A percentile compares a stretch with the other conserved stretches of the same genome.
Conservation (phyloP, 2,329 filamentous ascomycete genomes). For the Erysiphe pulchra region DNA sequence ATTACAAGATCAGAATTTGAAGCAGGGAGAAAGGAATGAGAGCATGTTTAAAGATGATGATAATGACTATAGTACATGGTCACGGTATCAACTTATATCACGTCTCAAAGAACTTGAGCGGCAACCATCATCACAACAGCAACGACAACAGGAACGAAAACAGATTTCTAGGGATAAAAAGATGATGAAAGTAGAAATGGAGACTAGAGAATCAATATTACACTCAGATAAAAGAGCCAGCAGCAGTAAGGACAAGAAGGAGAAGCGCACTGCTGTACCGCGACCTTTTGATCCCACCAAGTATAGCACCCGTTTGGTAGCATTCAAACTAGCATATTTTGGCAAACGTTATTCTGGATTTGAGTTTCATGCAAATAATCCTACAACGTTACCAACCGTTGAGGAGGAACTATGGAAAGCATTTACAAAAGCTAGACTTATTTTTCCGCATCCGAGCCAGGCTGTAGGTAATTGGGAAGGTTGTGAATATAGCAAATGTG, state of each 20-base stretch:
- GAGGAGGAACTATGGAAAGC: conserved; percentile 91
- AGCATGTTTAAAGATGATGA: too few species aligned
- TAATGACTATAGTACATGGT: conserved; percentile 37
- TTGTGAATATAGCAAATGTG: conserved; percentile 85
- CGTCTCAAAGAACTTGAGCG: conserved; percentile 40
- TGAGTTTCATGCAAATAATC: conserved; percentile 54
- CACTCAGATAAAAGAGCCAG: conserved; percentile 15
- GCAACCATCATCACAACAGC: too few species aligned
- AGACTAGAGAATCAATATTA: neutral
- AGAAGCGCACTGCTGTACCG: conserved; percentile 4
- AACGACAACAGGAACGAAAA: too few species aligned
- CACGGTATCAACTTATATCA: conserved; percentile 37
- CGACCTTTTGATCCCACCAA: conserved; percentile 41
- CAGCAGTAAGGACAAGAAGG: conserved; percentile 6
- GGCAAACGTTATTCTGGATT: conserved; percentile 82
- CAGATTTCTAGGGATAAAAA: too few species aligned
- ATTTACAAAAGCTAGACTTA: conserved; percentile 54
- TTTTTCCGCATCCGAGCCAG: conserved; percentile 33
- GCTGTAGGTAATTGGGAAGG: conserved; percentile 51
- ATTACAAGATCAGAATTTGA: too few species aligned
- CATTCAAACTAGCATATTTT: conserved; percentile 81
- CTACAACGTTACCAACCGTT: conserved; percentile 48
- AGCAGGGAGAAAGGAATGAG: too few species aligned
- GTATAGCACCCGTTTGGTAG: conserved; percentile 65
- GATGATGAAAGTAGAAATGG: too few species aligned